phyloP scores from a whole-genome alignment of 257 asterid species.

The Plectranthus barbatus region DNA sequence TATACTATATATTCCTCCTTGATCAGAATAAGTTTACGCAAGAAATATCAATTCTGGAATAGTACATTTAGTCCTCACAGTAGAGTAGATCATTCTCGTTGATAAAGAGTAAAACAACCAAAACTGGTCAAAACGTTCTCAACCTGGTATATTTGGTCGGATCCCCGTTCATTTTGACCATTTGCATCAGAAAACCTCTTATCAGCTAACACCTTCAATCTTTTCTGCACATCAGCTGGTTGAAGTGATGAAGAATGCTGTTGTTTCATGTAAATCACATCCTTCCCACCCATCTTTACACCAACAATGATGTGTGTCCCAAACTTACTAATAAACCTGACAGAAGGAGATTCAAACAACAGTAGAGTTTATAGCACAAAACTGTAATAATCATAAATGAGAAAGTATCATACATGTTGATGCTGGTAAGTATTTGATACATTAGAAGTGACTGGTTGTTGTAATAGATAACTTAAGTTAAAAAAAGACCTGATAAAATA shows the following conservation, averaged over 20 bases:
- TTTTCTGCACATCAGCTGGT: constrained; percentile 79
- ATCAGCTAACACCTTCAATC: constrained; percentile 75
- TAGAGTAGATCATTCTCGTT: background rate
- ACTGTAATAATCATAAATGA: background rate
- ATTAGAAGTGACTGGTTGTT: background rate
- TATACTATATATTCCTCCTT: background rate
- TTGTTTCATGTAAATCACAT: constrained; percentile 81
- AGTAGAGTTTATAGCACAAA: background rate
- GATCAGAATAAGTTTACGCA: background rate
- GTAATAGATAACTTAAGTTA: background rate
- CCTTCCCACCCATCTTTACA: constrained; percentile 96
- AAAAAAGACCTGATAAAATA: background rate
- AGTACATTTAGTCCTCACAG: background rate
- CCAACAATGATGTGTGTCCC: constrained; percentile 97
- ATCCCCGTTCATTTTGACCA: constrained; percentile 35
- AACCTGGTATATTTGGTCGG: constrained; percentile 36
- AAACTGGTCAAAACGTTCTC: constrained; percentile 45
- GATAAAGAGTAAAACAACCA: constrained; percentile 12
- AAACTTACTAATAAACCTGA: constrained; percentile 85
- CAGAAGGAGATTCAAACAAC: constrained; percentile 8
- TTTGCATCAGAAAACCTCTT: constrained; percentile 66
- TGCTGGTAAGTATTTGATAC: background rate
- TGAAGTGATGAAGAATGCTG: constrained; percentile 87
- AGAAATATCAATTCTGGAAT: background rate
- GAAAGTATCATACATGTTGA: background rate